phyloP scores from a whole-genome alignment of 345 rosid species.

The Anastatica hierochuntica region DNA sequence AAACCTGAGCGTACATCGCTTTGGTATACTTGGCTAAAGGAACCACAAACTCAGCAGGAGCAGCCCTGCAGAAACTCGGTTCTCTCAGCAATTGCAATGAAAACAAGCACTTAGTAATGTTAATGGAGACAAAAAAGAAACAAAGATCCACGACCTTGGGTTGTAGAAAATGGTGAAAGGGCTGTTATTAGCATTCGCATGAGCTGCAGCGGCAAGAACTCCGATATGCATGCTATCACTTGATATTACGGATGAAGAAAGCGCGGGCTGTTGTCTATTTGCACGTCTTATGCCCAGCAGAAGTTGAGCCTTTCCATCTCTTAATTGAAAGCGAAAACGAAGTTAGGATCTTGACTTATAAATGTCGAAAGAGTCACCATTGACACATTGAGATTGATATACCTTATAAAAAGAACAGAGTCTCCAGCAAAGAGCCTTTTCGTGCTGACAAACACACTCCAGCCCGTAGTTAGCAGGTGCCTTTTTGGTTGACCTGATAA shows the following conservation, averaged over 20 bases:
- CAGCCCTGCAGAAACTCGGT: constrained; percentile 53
- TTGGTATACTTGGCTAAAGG: constrained; percentile 90
- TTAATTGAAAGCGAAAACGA: constrained; percentile 23
- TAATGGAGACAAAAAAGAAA: background rate
- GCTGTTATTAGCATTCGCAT: constrained; percentile 89
- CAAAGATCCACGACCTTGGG: constrained; percentile 54
- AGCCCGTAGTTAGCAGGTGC: constrained; percentile 85
- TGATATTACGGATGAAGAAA: constrained; percentile 89
- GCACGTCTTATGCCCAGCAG: constrained; percentile 82
- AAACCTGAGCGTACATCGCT: constrained; percentile 79
- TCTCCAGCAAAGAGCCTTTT: constrained; percentile 92
- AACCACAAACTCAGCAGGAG: constrained; percentile 92
- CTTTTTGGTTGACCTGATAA: constrained; percentile 83
- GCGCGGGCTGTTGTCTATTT: constrained; percentile 81
- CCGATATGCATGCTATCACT: constrained; percentile 99
- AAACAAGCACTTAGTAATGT: background rate
- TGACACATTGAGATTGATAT: constrained; percentile 8
- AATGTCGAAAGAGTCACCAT: constrained; percentile 4
- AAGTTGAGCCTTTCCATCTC: constrained; percentile 92
- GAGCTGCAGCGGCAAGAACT: constrained; percentile 98
- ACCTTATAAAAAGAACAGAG: constrained; percentile 92
- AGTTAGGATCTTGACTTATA: constrained; percentile 2
- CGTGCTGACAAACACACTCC: constrained; percentile 93
- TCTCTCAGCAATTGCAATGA: constrained; percentile 14
- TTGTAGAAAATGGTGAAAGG: constrained; percentile 88